Percentiles rank a stretch among this genome's conserved stretches.
These are phyloP conservation scores for Lichtheimia corymbifera DNA, from an alignment of 371 early-diverging fungal species.

Conservation along the genomic window DNA sequence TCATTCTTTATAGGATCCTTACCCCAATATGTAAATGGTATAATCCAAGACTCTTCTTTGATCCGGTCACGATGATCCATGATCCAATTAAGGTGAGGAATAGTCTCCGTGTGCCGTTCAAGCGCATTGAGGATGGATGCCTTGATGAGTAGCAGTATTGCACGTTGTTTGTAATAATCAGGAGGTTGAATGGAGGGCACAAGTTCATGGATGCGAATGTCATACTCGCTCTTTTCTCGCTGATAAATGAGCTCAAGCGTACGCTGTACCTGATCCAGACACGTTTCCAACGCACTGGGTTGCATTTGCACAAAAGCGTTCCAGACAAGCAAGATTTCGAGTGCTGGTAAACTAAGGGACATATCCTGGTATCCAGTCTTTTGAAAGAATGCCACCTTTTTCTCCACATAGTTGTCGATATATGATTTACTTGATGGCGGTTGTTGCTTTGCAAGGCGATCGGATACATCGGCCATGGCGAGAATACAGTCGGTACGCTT, in stretches of 20 bases:
- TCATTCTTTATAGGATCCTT: slow-evolving; percentile 11
- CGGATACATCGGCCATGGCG: slow-evolving; percentile 51
- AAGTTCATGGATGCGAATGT: slow-evolving; percentile 39
- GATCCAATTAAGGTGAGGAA: slow-evolving; percentile 60
- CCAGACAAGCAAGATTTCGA: slow-evolving; percentile 61
- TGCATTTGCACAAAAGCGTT: slow-evolving; percentile 63
- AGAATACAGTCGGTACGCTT: slow-evolving; percentile 50
- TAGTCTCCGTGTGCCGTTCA: slow-evolving; percentile 35
- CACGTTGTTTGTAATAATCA: slow-evolving; percentile 49
- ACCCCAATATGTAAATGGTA: slow-evolving; percentile 70
- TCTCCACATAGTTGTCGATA: slow-evolving; percentile 57
- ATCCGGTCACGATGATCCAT: slow-evolving; percentile 53
- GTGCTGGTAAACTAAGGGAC: slow-evolving; percentile 51
- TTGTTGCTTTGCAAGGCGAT: slow-evolving; percentile 24
- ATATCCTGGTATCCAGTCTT: slow-evolving; percentile 59
- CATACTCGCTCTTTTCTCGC: slow-evolving; percentile 46
- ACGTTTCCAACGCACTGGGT: slow-evolving; percentile 33
- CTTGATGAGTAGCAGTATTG: slow-evolving; percentile 39
- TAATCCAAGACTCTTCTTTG: slow-evolving; percentile 56
- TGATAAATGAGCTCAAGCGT: slow-evolving; percentile 48
- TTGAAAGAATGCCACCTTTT: slow-evolving; percentile 56
- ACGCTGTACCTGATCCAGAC: slow-evolving; percentile 38
- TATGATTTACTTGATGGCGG: slow-evolving; percentile 29
- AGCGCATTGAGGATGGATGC: slow-evolving; percentile 46
- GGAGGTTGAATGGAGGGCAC: slow-evolving; percentile 44